Conservation (phyloP, 2,329 filamentous ascomycete genomes). For the Drechslerella dactyloides region DNA sequence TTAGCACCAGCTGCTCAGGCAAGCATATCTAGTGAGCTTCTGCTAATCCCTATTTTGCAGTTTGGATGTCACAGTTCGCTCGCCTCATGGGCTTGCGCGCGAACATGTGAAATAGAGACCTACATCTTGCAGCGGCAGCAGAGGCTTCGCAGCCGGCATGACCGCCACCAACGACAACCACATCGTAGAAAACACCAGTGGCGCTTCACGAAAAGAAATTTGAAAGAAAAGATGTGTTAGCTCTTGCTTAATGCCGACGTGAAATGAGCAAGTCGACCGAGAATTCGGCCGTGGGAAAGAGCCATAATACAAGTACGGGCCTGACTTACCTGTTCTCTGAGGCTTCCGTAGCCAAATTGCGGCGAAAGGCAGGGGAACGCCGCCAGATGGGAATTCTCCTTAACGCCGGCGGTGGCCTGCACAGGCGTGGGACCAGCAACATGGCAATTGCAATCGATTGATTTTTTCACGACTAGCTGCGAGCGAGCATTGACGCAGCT, state of each 20-base stretch:
- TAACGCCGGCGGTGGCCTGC: conserved; percentile 15
- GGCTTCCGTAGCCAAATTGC: conserved; percentile 33
- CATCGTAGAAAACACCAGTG: conserved; percentile 68
- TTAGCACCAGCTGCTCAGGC: conserved; percentile 70
- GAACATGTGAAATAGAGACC: conserved; percentile 8
- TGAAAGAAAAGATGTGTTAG: conserved; percentile 4
- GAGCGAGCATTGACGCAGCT: not conserved
- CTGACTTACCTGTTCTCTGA: conserved; percentile 33
- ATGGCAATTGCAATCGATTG: not conserved
- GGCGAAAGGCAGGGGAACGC: conserved; percentile 10
- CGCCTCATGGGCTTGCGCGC: not conserved
- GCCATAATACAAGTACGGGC: not conserved
- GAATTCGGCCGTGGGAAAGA: conserved; percentile 1
- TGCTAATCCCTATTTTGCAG: conserved; percentile 2
- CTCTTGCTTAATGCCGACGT: not conserved
- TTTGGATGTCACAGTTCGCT: not conserved
- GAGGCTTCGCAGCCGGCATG: conserved; percentile 95
- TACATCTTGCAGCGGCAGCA: conserved; percentile 77
- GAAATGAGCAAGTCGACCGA: conserved; percentile 8
- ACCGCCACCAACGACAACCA: conserved; percentile 92
- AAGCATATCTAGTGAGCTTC: conserved; percentile 7
- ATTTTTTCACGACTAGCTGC: not conserved
- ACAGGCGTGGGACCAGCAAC: conserved; percentile 30
- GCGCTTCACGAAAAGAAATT: conserved; percentile 18
- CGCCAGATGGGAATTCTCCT: conserved; percentile 9